Conservation (phyloP, 306 rosid genomes). For the Citrullus mucosospermus region DNA sequence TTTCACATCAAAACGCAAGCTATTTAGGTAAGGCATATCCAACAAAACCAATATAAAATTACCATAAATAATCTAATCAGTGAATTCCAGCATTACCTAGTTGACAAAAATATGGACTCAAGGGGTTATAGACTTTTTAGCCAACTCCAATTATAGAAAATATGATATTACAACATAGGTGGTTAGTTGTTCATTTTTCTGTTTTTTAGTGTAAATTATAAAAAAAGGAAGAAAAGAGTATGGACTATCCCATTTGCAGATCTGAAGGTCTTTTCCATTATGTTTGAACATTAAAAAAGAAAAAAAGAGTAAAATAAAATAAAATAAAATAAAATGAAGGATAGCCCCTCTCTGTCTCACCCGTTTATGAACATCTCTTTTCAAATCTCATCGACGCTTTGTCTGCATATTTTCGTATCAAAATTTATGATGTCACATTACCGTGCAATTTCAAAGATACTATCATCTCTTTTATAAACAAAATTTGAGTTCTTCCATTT, state of each 20-base stretch:
- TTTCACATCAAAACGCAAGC: not conserved
- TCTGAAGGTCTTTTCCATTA: not conserved
- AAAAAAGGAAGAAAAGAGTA: too few relatives aligned
- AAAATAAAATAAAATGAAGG: too few relatives aligned
- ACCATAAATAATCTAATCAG: not conserved
- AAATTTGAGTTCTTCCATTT: not conserved
- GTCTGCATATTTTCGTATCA: not conserved
- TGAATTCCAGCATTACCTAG: not conserved
- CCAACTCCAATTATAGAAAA: not conserved
- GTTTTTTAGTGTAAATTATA: too few relatives aligned
- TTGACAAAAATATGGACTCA: not conserved
- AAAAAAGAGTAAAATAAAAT: too few relatives aligned
- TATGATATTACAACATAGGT: not conserved
- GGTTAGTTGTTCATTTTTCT: too few relatives aligned
- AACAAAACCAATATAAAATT: conserved; percentile 6
- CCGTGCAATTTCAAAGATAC: not conserved
- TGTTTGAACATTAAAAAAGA: not conserved
- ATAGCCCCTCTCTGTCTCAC: too few relatives aligned
- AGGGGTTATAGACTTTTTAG: not conserved
- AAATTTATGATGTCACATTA: not conserved
- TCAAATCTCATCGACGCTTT: not conserved
- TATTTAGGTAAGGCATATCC: not conserved
- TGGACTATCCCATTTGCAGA: too few relatives aligned
- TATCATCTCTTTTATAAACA: not conserved
- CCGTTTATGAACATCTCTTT: not conserved